Percentiles rank a stretch among this genome's conserved stretches.
phyloP scores from a whole-genome alignment of 352 stramenopile species.

The Peronosclerospora sorghi region DNA sequence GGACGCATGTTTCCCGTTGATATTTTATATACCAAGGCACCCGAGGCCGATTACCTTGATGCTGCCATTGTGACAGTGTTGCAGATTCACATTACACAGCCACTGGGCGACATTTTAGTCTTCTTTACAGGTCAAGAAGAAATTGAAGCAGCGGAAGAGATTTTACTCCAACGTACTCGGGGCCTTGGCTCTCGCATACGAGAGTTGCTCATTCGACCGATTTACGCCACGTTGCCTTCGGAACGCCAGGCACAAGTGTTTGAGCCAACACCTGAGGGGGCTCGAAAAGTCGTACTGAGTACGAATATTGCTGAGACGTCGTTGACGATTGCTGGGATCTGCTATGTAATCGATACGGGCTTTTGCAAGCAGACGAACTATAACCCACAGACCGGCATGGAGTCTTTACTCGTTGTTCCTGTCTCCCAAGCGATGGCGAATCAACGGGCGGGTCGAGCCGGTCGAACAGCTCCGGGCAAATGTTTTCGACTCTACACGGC shows the following conservation, averaged over 20 bases:
- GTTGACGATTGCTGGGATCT: conserved; percentile 99
- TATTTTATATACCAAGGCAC: conserved; percentile 97
- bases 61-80: conserved; percentile 96
- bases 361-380: conserved; percentile 99
- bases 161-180: conserved; percentile 87
- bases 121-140: conserved; percentile 99
- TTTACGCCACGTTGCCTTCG: conserved; percentile 96
- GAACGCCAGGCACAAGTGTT: conserved; percentile 99
- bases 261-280: conserved; percentile 90
- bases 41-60: conserved; percentile 98
- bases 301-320: conserved; percentile 99
- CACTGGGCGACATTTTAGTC: conserved; percentile 95
- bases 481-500: conserved; percentile 99
- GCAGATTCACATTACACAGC: conserved; percentile 98
- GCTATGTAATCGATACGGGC: conserved; percentile 98
- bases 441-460: conserved; percentile 92
- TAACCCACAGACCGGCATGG: conserved; percentile 97
- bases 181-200: conserved; percentile 94
- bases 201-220: conserved; percentile 97
- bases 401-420: conserved; percentile 97
- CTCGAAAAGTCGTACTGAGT: conserved; percentile 96
- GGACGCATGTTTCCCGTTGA: conserved; percentile 93
- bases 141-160: conserved; percentile 97
- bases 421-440: conserved; percentile 96
- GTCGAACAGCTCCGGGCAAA: conserved; percentile 94